Conservation (phyloP, 208 protist species). For the Trypanosoma scelopori region DNA sequence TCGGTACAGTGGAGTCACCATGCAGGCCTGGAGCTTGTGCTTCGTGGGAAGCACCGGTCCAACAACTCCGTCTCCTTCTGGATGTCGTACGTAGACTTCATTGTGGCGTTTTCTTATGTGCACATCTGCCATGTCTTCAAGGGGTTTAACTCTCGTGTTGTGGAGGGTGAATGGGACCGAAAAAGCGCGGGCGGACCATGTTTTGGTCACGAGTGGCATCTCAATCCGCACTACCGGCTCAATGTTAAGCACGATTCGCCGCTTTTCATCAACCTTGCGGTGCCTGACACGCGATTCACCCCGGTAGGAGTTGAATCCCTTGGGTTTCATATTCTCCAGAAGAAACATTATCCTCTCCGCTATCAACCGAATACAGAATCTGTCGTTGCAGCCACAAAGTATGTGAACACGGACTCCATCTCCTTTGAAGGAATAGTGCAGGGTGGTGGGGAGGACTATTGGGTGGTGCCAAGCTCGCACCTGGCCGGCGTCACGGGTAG, state of each 20-base stretch:
- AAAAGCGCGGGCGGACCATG: conserved; percentile 54
- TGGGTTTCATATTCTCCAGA: conserved; percentile 61
- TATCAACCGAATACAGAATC: conserved; percentile 23
- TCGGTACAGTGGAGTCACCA: conserved; percentile 63
- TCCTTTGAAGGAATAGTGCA: conserved; percentile 62
- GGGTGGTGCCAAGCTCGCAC: conserved; percentile 76
- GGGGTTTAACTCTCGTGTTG: conserved; percentile 39
- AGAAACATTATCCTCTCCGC: conserved; percentile 61
- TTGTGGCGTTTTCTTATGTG: conserved; percentile 61
- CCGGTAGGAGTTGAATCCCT: conserved; percentile 46
- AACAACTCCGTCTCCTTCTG: conserved; percentile 47
- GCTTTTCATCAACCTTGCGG: conserved; percentile 59
- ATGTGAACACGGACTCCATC: conserved; percentile 49
- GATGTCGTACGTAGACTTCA: conserved; percentile 84
- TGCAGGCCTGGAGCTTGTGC: conserved; percentile 47
- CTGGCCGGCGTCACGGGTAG: conserved; percentile 41
- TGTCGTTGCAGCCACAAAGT: conserved; percentile 35
- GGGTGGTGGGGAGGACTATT: conserved; percentile 58
- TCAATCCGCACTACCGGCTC: conserved; percentile 79
- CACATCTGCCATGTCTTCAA: conserved; percentile 70
- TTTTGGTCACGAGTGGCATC: conserved; percentile 51
- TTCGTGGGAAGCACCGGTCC: conserved; percentile 25
- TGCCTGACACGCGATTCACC: conserved; percentile 63
- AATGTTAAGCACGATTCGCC: conserved; percentile 36
- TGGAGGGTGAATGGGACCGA: conserved; percentile 59